Evolutionary conservation across 306 rosid species (phyloP), one percentile per base, ranked within the genome.

Genomic region (Begonia peltatifolia): DNA sequence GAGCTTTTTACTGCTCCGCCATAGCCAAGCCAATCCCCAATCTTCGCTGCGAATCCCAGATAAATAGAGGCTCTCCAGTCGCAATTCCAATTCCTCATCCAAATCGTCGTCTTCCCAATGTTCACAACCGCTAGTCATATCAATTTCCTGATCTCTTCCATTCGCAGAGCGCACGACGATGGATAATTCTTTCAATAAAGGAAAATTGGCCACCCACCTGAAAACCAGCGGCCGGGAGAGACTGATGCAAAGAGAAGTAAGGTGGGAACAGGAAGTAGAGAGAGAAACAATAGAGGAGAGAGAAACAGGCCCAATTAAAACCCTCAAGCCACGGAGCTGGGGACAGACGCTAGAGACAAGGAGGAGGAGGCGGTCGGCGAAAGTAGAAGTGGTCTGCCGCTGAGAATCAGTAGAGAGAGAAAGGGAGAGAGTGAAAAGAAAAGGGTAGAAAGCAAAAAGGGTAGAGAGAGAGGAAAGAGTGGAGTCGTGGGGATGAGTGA

Each of bases 11-110:
- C 85, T 76, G 60, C 82, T 85, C 46, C 74, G 77, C 85, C 87
- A 90, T 2, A 90, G 59, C 84, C 94, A 90, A 12, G 75, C 78
- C 12, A 81, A 0, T 1, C 87, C 92, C 77, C 62, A 52, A 57
- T 90, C 97, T 11, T 69, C 82, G 9, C 63, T 65, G 1, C 81
- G 69, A 17, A 85, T 63, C 9, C 94, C 94, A 0, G 74, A 75
- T 15, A 90, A 55, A 54, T 69, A 83, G 0, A 90, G 67, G 53
- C 68, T 72, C 60, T 78, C 86, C 44, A 89, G 36, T 12, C 63
- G 71, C 72, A 78, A 66, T 12, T 20, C 23, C 38, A 30, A 30
- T 30, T 80, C 77, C 0, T 46, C 50, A 20, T 60, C 79, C 14
- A 17, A 54, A 42, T 60, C 76, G 4, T 70, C 67, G 41, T 53